Evolutionary conservation across 2,329 filamentous ascomycete species (phyloP), one percentile per base, ranked within the genome.

Genomic region (Diaporthe sp.): DNA sequence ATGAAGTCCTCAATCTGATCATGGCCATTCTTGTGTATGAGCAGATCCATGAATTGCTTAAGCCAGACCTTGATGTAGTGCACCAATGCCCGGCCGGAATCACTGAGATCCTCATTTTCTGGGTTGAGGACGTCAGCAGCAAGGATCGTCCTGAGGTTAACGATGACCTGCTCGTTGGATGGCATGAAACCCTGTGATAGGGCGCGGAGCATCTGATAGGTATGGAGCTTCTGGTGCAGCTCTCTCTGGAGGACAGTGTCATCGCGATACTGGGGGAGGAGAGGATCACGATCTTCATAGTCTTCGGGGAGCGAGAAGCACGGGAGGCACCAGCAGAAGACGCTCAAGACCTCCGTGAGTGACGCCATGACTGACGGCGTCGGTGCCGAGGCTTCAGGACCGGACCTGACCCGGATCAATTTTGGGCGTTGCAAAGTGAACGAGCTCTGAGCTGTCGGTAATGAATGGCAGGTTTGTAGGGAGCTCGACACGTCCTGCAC

Each of bases 1-100:
- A 98, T 88, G 78, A 98, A 94, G 80, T 98, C 95, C 83, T 98
- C 96, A 25, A 98, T 91, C 82, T 98, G 94, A 83, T 98, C 95
- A 22, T 91, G 84, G 77, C 88, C 87, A 83, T 98, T 98, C 86
- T 98, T 98, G 84, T 95, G 89, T 73, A 91, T 88, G 61, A 98
- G 83, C 8, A 98, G 85, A n/a, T 95, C 91, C 79, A 97, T 96
- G 82, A 98, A 92, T 75, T 96, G 90, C 75, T 92, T 90, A 10
- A 98, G 86, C 90, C 92, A 96, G 79, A 93, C 88, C 82, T 93
- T 94, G 67, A 89, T 88, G 81, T 93, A 93, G 76, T 93, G 92
- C 71, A 94, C 87, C 34, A 98, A 87, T 65, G 92, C 89, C 12
- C 92, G 91, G 34, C 96, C 95, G 12, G 94, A 94, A 49, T 93